Evolutionary conservation across 148 eudicot genomes (phyloP).

Genomic region (Pouteria glomerata): DNA sequence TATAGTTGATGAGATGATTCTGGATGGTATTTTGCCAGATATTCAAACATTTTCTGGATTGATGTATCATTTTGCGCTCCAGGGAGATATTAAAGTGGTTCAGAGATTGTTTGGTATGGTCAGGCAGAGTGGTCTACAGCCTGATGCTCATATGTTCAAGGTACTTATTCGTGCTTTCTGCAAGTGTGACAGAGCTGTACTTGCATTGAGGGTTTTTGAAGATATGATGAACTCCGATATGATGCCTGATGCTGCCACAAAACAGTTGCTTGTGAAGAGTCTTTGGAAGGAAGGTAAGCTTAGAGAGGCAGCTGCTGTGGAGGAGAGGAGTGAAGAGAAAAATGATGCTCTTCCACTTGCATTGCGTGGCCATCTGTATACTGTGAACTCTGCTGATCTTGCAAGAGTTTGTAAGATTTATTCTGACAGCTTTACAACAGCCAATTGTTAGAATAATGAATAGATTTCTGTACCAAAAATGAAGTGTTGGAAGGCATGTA

Average conservation of each 20-base stretch:
- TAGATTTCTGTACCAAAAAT: neutral
- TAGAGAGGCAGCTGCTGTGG: slow-evolving; percentile 73
- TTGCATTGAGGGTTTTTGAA: slow-evolving; percentile 76
- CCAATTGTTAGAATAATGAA: neutral
- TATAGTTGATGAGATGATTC: slow-evolving; percentile 61
- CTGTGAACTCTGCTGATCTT: slow-evolving; percentile 56
- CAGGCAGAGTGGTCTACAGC: slow-evolving; percentile 54
- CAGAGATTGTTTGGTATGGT: slow-evolving; percentile 69
- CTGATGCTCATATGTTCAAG: slow-evolving; percentile 73
- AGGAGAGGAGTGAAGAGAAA: slow-evolving; percentile 51
- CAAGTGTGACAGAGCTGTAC: slow-evolving; percentile 59
- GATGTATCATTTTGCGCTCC: slow-evolving; percentile 76
- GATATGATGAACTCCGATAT: slow-evolving; percentile 65
- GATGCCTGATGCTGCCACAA: slow-evolving; percentile 57
- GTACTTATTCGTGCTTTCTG: slow-evolving; percentile 71
- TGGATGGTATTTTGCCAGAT: slow-evolving; percentile 58
- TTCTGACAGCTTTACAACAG: slow-evolving; percentile 22
- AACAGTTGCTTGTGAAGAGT: slow-evolving; percentile 68
- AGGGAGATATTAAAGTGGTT: slow-evolving; percentile 64
- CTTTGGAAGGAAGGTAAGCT: slow-evolving; percentile 92
- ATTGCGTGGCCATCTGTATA: slow-evolving; percentile 47
- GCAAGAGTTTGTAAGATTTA: slow-evolving; percentile 42
- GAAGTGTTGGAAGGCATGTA: neutral
- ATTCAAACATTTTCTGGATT: slow-evolving; percentile 75
- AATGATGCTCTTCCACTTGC: slow-evolving; percentile 42